Conservation (phyloP, 2,329 filamentous ascomycete genomes). For the Trichoderma sp. region DNA sequence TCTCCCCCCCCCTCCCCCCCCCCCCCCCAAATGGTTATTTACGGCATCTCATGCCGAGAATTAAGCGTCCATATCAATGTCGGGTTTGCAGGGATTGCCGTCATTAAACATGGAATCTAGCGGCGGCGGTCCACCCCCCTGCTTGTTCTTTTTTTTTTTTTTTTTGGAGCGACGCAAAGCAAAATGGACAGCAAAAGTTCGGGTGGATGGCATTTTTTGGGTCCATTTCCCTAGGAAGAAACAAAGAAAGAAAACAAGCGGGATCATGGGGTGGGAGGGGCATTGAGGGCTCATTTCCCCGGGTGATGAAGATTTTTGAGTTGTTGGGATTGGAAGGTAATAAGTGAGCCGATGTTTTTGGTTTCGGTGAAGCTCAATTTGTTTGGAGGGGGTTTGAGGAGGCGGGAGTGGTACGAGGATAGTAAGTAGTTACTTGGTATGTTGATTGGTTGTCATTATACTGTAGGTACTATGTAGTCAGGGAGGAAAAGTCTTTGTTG, state of each 20-base stretch:
- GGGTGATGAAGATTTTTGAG: neutral
- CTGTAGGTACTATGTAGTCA: neutral
- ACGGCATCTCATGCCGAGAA: neutral
- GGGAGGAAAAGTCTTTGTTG: neutral
- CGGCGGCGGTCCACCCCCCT: neutral
- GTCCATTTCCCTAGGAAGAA: neutral
- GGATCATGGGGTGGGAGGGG: neutral
- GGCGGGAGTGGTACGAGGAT: neutral
- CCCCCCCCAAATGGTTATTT: too few species aligned
- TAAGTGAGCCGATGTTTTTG: neutral
- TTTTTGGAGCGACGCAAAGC: neutral
- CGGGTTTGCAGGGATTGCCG: neutral
- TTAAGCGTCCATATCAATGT: neutral
- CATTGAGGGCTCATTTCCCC: constrained; percentile 11
- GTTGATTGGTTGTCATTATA: neutral
- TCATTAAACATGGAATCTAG: neutral
- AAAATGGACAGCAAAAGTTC: neutral
- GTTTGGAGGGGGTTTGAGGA: neutral
- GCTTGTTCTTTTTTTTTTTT: neutral
- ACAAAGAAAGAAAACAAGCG: neutral
- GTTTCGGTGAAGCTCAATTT: neutral
- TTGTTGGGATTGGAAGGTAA: neutral
- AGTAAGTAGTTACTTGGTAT: neutral
- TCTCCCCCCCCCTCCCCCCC: too few species aligned
- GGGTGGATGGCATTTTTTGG: neutral